Evolutionary conservation across 805 yeast species (phyloP), one percentile per base, ranked within the genome.

Genomic region (Candida chilensis): DNA sequence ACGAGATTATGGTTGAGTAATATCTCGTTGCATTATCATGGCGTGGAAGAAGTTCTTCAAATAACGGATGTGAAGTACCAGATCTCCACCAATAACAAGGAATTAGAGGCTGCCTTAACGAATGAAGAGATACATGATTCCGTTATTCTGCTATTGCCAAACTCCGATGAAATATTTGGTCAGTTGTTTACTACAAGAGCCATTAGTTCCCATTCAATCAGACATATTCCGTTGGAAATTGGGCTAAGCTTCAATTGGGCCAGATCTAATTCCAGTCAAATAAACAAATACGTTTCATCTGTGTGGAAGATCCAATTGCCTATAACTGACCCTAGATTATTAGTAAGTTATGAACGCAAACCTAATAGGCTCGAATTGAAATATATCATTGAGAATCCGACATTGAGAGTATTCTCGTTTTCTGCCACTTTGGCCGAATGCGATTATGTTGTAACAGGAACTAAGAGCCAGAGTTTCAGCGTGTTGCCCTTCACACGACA

Each of bases 381-480:
- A 10, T 83, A 71, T 45, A 60, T 64, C 30, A 44, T 84, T 29
- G 94, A 84, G 45, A 84, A 84, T 44, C 87, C 94, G 10, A 79
- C 94, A 0, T 64, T 80, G 3, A 60, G 79, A 27, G 67, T 78
- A 3, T 74, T 85, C 38, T 73, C 74, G 8, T 85, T 81, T 40
- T 53, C 77, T 9, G 59, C 75, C 3, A 55, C 61, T 9, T 49
- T 75, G 48, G 55, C 54, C 16, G 50, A 42, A 10, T 55, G 59
- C 59, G 32, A 28, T 10, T 52, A 51, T 35, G 43, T 39, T 4
- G 43, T 16, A 44, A 39, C 3, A 24, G 40, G 14, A 53, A 48
- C 42, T 32, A 52, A 37, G 34, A 52, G 31, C 51, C 66, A 33
- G 37, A 57, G 40, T 16, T 57, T 70, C 35, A 67, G 81, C 3